Base-by-base conservation (phyloP, 2,329 filamentous ascomycete species). In the Scleromitrula shiraiana region DNA sequence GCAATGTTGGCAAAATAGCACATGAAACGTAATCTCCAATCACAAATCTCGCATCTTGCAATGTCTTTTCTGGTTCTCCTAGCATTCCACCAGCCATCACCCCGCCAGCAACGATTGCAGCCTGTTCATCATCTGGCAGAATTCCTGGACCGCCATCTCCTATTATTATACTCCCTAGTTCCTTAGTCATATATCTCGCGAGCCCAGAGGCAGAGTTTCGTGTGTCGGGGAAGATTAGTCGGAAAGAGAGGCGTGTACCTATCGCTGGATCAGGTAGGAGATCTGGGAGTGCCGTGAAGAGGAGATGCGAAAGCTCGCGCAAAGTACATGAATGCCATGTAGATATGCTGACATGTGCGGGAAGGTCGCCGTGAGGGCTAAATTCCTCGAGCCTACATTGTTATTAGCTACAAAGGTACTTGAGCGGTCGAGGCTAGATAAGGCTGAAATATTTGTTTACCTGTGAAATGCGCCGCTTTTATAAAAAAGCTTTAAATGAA, bases 1-100 rank as follows among this genome's bases (percentile, higher is more conserved):
- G 70, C 22, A 85, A 69, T 1, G 88, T 87, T 35, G 87, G 82
- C 48, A 91, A 71, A 51, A 95, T 82, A 5, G 88, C 86, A 64
- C 87, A 91, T 50, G 84, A 83, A 33, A 97, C 75, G 62, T 85
- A 95, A 66, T 97, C 91, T 0, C 91, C 91, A 53, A 93, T 84
- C 9, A 95, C 84, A 60, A 95, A 95, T 19, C 83, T 78, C 27
- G 78, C 81, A 46, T 94, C 87, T 30, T 74, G 74, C 26, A 97
- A 68, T 7, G 86, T 90, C 69, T 84, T 91, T 23, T 81, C 74
- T 9, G 79, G 76, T 23, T 87, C 82, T 5, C 76, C 76, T 27
- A 73, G 73, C 46, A 77, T 65, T 41, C 63, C 63, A 55, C 55
- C 59, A 52, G 59, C 63, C 50, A 59, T 59, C 53, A 53, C 50